Evolutionary conservation across 352 stramenopile species (phyloP), one percentile per base, ranked within the genome.

Genomic region (Phytophthora nicotianae): DNA sequence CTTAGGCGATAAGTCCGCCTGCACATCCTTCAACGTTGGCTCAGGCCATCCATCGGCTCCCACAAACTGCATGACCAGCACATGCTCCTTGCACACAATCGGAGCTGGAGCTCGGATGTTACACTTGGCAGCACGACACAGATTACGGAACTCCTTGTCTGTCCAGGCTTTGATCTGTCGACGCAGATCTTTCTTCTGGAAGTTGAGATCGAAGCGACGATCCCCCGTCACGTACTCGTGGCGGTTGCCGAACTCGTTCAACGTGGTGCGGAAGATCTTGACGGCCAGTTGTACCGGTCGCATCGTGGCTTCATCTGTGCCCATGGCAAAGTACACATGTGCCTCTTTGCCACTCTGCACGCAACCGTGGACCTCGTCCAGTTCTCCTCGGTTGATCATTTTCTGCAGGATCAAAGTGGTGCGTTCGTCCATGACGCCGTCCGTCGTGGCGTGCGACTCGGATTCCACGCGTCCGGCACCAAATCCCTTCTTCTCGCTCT

Each of bases 181-280:
- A 19, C 83, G 75, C 20, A 78, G 59, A 38, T 83, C 76, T 53
- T 94, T 84, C 58, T 86, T 87, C 45, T 91, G 83, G 65, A 86
- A 89, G 11, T 91, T 72, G 19, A 91, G 57, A 57, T 91, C 83
- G 37, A 84, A 93, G 13, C 87, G 79, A 7, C 74, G 87, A 41
- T 96, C 87, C 8, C 87, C 87, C 7, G 86, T 90, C 41, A 96
- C 81, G 58, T 96, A 96, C 21, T 91, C 83, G 56, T 88, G 72
- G 13, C 87, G 79, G 58, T 94, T 96, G 58, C 76, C 65, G 43
- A 96, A 95, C 62, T 89, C 76, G 60, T 87, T 92, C 42, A 93
- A 55, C 45, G 86, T 95, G 11, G 86, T 92, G 74, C 85, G 86
- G 67, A 94, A 95, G 55, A 95, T 85, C 77, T 95, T 93, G 62